Conservation (phyloP, 257 asterid genomes). For the Plectranthus barbatus region DNA sequence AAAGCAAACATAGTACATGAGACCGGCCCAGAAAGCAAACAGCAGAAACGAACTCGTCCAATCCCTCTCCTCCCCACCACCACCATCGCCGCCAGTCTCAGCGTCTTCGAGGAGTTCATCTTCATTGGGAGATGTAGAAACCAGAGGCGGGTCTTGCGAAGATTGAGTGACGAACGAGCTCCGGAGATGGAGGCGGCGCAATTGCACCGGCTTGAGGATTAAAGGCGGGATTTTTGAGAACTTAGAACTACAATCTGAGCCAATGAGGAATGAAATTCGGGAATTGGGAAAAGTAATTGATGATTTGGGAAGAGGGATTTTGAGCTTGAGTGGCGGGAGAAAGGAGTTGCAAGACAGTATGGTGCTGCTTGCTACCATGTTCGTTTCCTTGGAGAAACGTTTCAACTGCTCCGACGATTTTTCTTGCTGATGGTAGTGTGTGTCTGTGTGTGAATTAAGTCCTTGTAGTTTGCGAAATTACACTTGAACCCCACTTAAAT, state of each 20-base stretch:
- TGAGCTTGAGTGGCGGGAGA: constrained; percentile 21
- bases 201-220: constrained; percentile 5
- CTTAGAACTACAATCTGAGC: not conserved
- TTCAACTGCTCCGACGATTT: not conserved
- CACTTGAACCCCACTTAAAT: not conserved
- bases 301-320: not conserved
- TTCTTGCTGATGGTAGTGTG: not conserved
- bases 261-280: not conserved
- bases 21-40: constrained; percentile 68
- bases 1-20: constrained; percentile 66
- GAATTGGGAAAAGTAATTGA: constrained; percentile 3
- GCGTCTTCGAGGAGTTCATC: constrained; percentile 25
- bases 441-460: not conserved
- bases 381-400: constrained; percentile 8
- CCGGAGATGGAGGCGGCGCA: constrained; percentile 25
- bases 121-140: constrained; percentile 21
- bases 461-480: not conserved
- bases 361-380: constrained; percentile 43
- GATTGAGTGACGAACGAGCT: constrained; percentile 35
- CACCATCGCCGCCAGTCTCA: constrained; percentile 21
- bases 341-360: constrained; percentile 51
- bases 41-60: constrained; percentile 86
- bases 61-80: constrained; percentile 61
- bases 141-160: constrained; percentile 34
- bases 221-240: constrained; percentile 15